phyloP scores from a whole-genome alignment of 2,329 filamentous ascomycete species.

The Aspergillus sp. region DNA sequence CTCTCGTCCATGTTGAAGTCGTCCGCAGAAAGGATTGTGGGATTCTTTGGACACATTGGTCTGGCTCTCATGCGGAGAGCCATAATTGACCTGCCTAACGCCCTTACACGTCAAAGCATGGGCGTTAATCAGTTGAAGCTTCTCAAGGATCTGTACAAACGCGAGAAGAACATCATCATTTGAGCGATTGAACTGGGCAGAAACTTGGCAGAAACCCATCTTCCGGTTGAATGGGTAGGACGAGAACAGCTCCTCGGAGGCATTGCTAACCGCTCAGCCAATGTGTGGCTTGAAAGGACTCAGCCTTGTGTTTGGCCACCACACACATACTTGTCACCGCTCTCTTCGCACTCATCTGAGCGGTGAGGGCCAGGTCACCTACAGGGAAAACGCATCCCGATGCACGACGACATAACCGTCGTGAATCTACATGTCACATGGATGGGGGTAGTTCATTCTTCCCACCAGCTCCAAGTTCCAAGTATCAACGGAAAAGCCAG shows the following conservation, averaged over 20 bases:
- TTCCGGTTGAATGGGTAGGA: background rate
- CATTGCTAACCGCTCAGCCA: too few species aligned
- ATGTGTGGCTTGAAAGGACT: too few species aligned
- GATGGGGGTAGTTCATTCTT: too few species aligned
- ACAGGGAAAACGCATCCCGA: too few species aligned
- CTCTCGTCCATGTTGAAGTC: conserved; percentile 70
- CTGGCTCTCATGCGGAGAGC: conserved; percentile 69
- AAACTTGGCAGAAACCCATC: background rate
- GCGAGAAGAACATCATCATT: conserved; percentile 38
- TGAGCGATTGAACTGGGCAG: conserved; percentile 22
- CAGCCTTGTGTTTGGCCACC: too few species aligned
- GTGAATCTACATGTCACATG: too few species aligned
- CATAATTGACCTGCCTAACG: conserved; percentile 68
- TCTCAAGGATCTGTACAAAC: conserved; percentile 35
- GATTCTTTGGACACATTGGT: conserved; percentile 76
- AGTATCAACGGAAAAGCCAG: too few species aligned
- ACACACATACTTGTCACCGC: too few species aligned
- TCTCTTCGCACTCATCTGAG: too few species aligned
- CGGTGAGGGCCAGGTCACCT: too few species aligned
- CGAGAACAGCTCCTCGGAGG: background rate
- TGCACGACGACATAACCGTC: too few species aligned
- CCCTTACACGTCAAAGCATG: conserved; percentile 34
- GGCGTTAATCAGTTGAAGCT: conserved; percentile 39
- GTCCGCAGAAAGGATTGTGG: conserved; percentile 72
- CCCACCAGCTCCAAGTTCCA: too few species aligned